Conservation (phyloP, 2,329 filamentous ascomycete species). For the Calcarisporium arbuscula region DNA sequence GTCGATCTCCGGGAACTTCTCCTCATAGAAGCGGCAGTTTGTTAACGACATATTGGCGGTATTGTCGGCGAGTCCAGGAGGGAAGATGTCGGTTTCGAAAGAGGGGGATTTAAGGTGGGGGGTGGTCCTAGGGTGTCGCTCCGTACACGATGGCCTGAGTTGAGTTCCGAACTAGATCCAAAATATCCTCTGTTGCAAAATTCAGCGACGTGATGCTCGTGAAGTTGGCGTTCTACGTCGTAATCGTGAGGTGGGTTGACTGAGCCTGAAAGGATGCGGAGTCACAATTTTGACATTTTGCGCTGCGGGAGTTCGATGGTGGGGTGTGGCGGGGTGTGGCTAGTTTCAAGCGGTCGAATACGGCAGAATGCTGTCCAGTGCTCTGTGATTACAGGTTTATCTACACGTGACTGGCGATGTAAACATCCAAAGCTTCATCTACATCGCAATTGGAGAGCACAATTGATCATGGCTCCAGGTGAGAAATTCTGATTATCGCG, state of each 20-base stretch:
- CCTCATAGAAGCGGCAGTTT: slow-evolving; percentile 96
- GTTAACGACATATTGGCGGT: slow-evolving; percentile 82
- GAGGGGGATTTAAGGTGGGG: slow-evolving; percentile 23
- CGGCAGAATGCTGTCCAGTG: slow-evolving; percentile 21
- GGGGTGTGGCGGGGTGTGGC: slow-evolving; percentile 35
- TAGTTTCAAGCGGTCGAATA: slow-evolving; percentile 19
- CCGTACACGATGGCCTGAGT: slow-evolving; percentile 15
- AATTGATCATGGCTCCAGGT: slow-evolving; percentile 35
- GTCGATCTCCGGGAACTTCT: slow-evolving; percentile 92
- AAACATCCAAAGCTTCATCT: slow-evolving; percentile 26
- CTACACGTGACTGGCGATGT: slow-evolving; percentile 31
- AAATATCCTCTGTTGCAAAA: slow-evolving; percentile 2
- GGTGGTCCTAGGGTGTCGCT: slow-evolving; percentile 19
- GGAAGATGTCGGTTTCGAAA: slow-evolving; percentile 7
- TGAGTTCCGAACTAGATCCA: too few relatives aligned
- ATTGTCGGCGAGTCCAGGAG: slow-evolving; percentile 17
- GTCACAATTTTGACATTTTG: slow-evolving; percentile 41
- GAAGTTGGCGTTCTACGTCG: not conserved
- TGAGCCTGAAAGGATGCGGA: slow-evolving; percentile 20
- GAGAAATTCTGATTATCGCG: slow-evolving; percentile 16
- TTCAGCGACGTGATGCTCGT: slow-evolving; percentile 1
- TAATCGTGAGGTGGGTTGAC: not conserved
- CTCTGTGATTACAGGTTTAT: slow-evolving; percentile 12
- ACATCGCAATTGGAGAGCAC: slow-evolving; percentile 13
- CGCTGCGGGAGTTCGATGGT: slow-evolving; percentile 27